phyloP scores from a whole-genome alignment of 2,329 filamentous ascomycete species.

The Apiospora koreana region DNA sequence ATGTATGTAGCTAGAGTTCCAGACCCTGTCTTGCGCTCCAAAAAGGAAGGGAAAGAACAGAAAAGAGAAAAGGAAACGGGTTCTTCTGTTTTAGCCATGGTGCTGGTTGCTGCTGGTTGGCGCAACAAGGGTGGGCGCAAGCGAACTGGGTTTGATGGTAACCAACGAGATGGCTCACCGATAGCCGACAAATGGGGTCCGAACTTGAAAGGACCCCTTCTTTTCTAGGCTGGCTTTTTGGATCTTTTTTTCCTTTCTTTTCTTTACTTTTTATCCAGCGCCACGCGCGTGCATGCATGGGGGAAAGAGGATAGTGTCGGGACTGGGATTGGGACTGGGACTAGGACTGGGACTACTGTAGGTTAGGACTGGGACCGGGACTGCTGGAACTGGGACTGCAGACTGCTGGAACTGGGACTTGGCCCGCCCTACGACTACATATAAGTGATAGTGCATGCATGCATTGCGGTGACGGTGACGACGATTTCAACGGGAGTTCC shows the following conservation, averaged over 20 bases:
- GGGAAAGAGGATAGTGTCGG: background rate
- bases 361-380: background rate
- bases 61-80: background rate
- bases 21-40: no score
- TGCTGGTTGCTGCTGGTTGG: background rate
- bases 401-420: no score
- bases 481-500: background rate
- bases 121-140: background rate
- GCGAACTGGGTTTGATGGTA: background rate
- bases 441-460: no score
- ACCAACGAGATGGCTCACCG: background rate
- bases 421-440: no score
- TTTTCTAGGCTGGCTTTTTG: background rate
- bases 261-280: background rate
- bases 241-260: background rate
- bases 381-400: background rate
- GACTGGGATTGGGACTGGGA: background rate
- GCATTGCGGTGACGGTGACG: background rate
- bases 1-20: no score
- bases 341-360: background rate
- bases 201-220: background rate
- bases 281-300: conserved; percentile 5
- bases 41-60: background rate
- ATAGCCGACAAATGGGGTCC: background rate
- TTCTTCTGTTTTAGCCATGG: background rate